Percentiles rank a stretch among this genome's conserved stretches.
These are phyloP conservation scores for Diaporthe sp. DNA, from an alignment of 2,329 filamentous ascomycete species.

Conservation along the genomic window DNA sequence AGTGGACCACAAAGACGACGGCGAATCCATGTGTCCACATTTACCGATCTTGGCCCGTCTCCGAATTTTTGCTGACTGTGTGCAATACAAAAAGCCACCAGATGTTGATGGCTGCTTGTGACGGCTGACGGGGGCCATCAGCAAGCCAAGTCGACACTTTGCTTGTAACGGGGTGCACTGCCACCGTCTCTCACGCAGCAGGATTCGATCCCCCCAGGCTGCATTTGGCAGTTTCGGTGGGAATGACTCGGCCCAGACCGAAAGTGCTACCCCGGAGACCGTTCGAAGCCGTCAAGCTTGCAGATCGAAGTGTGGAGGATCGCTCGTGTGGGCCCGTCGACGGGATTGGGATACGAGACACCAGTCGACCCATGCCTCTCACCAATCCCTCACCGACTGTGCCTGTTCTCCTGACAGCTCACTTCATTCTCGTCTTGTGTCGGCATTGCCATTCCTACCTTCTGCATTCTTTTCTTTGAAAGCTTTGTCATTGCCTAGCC, in stretches of 20 bases:
- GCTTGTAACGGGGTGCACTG: not conserved
- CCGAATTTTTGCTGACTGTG: constrained; percentile 12
- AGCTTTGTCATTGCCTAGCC: not conserved
- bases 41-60: constrained; percentile 23
- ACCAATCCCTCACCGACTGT: not conserved
- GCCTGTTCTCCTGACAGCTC: not conserved
- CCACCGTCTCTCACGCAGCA: not conserved
- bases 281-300: not conserved
- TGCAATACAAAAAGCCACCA: not conserved
- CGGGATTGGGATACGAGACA: constrained; percentile 20
- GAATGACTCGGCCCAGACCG: constrained; percentile 31
- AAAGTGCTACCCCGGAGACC: constrained; percentile 6
- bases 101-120: constrained; percentile 5
- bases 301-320: constrained; percentile 12
- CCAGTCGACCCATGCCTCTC: not conserved
- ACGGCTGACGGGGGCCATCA: not conserved
- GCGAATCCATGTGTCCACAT: constrained; percentile 17
- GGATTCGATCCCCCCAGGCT: constrained; percentile 11
- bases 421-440: not conserved
- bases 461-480: not conserved
- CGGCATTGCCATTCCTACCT: not conserved
- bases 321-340: not conserved
- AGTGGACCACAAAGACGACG: not conserved
- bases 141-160: not conserved
- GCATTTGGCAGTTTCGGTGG: not conserved